Percentiles rank a stretch among this genome's conserved stretches.
Evolutionary conservation across 768 basidiomycete species (phyloP).

Genomic region (Lentinus brumalis): DNA sequence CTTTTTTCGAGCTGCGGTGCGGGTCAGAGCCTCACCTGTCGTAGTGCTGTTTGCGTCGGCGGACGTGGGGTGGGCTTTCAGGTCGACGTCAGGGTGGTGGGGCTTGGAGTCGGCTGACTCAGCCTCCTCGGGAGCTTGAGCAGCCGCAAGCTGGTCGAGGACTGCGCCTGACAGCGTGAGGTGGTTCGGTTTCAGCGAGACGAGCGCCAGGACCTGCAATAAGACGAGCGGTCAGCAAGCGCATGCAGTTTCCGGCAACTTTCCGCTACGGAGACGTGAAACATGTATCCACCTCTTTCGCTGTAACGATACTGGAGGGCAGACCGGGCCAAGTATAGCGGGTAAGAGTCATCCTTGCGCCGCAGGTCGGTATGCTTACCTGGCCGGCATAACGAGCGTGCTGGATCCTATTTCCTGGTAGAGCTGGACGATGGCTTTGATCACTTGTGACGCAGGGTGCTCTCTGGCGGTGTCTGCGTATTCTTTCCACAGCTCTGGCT

Average conservation of each 20-base stretch:
- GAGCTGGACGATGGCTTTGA: constrained; percentile 39
- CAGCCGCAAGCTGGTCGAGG: constrained; percentile 40
- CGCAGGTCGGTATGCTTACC: constrained; percentile 29
- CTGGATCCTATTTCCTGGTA: constrained; percentile 39
- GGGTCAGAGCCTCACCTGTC: neutral
- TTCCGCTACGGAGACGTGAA: neutral
- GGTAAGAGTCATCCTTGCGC: neutral
- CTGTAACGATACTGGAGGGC: constrained; percentile 39
- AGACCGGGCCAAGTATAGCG: neutral
- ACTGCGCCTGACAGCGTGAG: constrained; percentile 45
- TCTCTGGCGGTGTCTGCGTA: constrained; percentile 40
- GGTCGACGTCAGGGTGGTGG: neutral
- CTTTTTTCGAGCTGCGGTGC: neutral
- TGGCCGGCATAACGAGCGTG: constrained; percentile 53
- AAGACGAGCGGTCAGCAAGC: neutral
- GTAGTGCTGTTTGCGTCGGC: constrained; percentile 1
- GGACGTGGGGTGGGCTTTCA: neutral
- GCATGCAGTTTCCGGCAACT: neutral
- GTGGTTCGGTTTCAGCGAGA: constrained; percentile 42
- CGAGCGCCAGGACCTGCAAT: constrained; percentile 43
- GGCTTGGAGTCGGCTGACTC: neutral
- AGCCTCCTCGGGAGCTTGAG: neutral
- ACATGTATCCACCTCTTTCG: constrained; percentile 36
- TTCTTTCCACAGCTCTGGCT: constrained; percentile 40
- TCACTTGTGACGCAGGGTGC: constrained; percentile 45